phyloP scores from a whole-genome alignment of 352 stramenopile species.

The Albugo candida region DNA sequence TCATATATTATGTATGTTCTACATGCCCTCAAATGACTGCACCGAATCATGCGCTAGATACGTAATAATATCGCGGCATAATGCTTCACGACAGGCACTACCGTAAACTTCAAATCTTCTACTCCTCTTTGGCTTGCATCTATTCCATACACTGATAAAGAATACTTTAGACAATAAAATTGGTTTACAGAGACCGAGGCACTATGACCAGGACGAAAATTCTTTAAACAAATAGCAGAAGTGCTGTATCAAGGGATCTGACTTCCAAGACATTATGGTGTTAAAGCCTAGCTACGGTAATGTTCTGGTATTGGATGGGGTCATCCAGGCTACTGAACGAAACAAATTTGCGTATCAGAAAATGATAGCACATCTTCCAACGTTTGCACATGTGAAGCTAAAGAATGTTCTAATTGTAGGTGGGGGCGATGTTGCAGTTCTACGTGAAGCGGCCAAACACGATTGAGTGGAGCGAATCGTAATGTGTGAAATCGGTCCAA shows the following conservation, averaged over 20 bases:
- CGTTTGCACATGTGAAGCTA: constrained; percentile 90
- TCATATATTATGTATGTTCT: too few species aligned
- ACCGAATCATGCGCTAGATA: constrained; percentile 90
- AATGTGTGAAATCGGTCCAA: constrained; percentile 98
- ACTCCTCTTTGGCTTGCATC: too few species aligned
- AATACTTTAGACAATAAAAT: constrained; percentile 19
- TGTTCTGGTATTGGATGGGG: constrained; percentile 97
- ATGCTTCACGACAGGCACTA: background rate
- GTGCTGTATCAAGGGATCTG: constrained; percentile 87
- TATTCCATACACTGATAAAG: constrained; percentile 15
- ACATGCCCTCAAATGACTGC: constrained; percentile 6
- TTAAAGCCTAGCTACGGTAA: constrained; percentile 96
- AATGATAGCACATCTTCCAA: constrained; percentile 97
- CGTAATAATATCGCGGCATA: constrained; percentile 89
- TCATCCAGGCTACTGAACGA: constrained; percentile 97
- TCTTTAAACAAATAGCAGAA: constrained; percentile 86
- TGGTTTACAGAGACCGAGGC: constrained; percentile 94
- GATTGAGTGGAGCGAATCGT: constrained; percentile 87
- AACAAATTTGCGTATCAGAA: constrained; percentile 99
- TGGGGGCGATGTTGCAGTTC: constrained; percentile 93
- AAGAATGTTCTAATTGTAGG: constrained; percentile 96
- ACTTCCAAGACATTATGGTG: constrained; percentile 97
- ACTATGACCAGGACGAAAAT: constrained; percentile 87
- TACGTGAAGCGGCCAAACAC: constrained; percentile 92
- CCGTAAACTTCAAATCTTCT: background rate